Conservation (phyloP, 371 early-diverging fungal genomes). For the Rhizopus arrhizus region DNA sequence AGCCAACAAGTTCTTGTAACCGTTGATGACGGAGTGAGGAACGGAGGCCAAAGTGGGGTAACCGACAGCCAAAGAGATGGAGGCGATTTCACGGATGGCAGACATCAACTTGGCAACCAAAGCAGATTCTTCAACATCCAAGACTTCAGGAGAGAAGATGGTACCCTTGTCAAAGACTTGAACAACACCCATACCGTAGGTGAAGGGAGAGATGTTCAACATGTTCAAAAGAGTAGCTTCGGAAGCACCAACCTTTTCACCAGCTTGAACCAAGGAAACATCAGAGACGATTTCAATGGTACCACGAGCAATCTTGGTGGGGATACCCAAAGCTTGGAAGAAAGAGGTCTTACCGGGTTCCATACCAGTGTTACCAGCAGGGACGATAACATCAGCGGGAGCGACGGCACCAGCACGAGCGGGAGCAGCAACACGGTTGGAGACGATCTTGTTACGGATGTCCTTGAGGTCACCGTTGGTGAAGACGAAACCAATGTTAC, state of each 20-base stretch:
- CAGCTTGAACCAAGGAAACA: slow-evolving; percentile 89
- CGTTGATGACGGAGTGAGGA: slow-evolving; percentile 96
- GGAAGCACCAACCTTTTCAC: slow-evolving; percentile 97
- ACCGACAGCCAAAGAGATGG: slow-evolving; percentile 92
- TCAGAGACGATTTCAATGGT: slow-evolving; percentile 99
- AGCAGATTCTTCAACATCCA: slow-evolving; percentile 91
- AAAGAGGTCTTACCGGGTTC: slow-evolving; percentile 99
- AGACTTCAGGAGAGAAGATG: slow-evolving; percentile 86
- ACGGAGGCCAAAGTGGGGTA: slow-evolving; percentile 96
- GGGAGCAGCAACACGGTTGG: slow-evolving; percentile 97
- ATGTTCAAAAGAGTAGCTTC: slow-evolving; percentile 99
- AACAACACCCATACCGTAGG: slow-evolving; percentile 96
- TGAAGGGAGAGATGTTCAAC: slow-evolving; percentile 99
- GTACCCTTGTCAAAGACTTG: slow-evolving; percentile 96
- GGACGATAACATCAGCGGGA: slow-evolving; percentile 95
- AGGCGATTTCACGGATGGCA: slow-evolving; percentile 88
- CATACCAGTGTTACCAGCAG: slow-evolving; percentile 99
- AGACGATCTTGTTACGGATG: slow-evolving; percentile 88
- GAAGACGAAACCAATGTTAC: slow-evolving; percentile 99
- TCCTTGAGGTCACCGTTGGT: slow-evolving; percentile 97
- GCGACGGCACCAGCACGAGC: slow-evolving; percentile 99
- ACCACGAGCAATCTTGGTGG: slow-evolving; percentile 99
- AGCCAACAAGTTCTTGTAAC: slow-evolving; percentile 94
- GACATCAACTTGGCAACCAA: slow-evolving; percentile 80
- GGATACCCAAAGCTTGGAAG: slow-evolving; percentile 99